Conservation (phyloP, 2,329 filamentous ascomycete genomes). For the Penicillium sp. region DNA sequence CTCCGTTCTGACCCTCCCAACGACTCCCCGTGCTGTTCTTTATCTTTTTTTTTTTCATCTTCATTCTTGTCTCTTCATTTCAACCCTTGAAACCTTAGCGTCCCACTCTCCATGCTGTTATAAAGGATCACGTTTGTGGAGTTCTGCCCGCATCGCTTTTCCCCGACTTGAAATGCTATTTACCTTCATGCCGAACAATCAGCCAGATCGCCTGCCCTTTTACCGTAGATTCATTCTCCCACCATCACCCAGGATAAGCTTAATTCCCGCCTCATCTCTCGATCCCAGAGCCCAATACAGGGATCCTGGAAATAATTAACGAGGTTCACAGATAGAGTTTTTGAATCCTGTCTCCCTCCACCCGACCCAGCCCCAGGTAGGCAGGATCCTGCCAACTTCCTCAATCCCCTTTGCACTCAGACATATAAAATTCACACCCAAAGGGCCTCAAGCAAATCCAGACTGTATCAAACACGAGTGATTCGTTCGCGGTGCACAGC, state of each 20-base stretch:
- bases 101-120: conserved; percentile 20
- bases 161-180: conserved; percentile 8
- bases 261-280: background rate
- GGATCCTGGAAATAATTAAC: background rate
- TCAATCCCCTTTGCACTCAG: background rate
- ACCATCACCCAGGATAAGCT: background rate
- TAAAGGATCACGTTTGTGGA: conserved; percentile 16
- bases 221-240: background rate
- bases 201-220: background rate
- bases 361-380: background rate
- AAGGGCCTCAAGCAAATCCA: conserved; percentile 1
- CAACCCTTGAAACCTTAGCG: conserved; percentile 20
- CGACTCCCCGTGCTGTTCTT: conserved; percentile 5
- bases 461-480: background rate
- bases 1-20: background rate
- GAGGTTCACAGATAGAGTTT: background rate
- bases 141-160: conserved; percentile 11
- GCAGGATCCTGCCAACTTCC: background rate
- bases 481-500: background rate
- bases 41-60: background rate
- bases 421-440: background rate
- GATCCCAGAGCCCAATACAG: background rate
- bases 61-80: conserved; percentile 4
- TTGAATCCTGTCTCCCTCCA: background rate
- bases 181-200: background rate